These are phyloP conservation scores for Lasiodiplodia theobromae DNA, from an alignment of 2,329 filamentous ascomycete genomes.

Conservation along the genomic window DNA sequence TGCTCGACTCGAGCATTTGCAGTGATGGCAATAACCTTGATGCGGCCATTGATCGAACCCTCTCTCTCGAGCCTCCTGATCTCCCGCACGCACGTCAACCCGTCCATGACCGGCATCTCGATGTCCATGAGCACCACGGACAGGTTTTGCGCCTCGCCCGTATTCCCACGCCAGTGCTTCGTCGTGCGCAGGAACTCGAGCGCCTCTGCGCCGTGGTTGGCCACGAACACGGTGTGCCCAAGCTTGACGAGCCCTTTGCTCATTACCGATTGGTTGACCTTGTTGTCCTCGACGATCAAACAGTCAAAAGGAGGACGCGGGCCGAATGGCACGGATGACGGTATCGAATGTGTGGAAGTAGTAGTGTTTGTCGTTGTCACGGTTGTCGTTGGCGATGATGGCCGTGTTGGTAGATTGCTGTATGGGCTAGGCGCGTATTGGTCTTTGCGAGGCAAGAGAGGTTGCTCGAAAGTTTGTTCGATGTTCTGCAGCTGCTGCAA, in stretches of 20 bases:
- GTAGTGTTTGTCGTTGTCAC: conserved; percentile 66
- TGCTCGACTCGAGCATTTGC: conserved; percentile 48
- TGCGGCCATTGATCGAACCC: conserved; percentile 34
- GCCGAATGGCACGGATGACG: conserved; percentile 74
- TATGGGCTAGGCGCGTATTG: conserved; percentile 16
- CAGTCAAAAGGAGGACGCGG: conserved; percentile 32
- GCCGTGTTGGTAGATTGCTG: conserved; percentile 39
- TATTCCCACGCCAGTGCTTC: conserved; percentile 25
- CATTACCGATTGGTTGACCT: conserved; percentile 52
- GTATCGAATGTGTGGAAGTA: conserved; percentile 70
- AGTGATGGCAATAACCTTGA: conserved; percentile 47
- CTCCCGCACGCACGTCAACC: conserved; percentile 42
- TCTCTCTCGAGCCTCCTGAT: conserved; percentile 43
- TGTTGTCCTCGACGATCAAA: conserved; percentile 48
- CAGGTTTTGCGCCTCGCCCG: conserved; percentile 32
- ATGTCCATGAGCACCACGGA: conserved; percentile 46
- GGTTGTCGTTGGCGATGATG: conserved; percentile 66
- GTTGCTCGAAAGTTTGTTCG: conserved; percentile 27
- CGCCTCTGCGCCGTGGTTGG: conserved; percentile 49
- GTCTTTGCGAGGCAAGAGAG: conserved; percentile 8
- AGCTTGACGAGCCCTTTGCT: conserved; percentile 47
- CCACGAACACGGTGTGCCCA: conserved; percentile 47
- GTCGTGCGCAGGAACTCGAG: conserved; percentile 44
- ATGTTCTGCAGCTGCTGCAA: conserved; percentile 26
- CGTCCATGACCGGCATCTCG: conserved; percentile 51